These are phyloP conservation scores for Nakazawaea ernobii DNA, from an alignment of 805 yeast genomes.

Conservation along the genomic window DNA sequence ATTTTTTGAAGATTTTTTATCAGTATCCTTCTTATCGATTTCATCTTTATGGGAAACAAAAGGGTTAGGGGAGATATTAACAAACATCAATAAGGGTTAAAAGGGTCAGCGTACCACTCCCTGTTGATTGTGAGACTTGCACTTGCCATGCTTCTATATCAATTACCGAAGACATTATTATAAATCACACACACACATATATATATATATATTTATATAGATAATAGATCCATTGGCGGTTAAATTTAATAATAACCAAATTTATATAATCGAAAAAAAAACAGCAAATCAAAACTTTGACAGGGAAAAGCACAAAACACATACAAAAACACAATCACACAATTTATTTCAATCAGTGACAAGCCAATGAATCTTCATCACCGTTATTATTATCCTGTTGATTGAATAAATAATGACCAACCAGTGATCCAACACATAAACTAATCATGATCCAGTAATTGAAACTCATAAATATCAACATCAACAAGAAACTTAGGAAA, in stretches of 20 bases:
- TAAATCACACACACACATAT: background rate
- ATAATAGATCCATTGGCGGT: background rate
- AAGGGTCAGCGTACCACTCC: background rate
- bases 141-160: conserved; percentile 6
- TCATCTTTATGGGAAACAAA: background rate
- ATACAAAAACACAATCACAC: too few species aligned
- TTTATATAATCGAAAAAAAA: too few species aligned
- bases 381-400: background rate
- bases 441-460: conserved; percentile 42
- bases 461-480: conserved; percentile 44
- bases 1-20: background rate
- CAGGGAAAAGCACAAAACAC: too few species aligned
- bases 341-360: background rate
- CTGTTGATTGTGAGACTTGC: background rate
- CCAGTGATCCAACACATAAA: conserved; percentile 34
- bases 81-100: background rate
- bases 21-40: background rate
- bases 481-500: conserved; percentile 38
- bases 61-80: background rate
- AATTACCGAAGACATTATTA: background rate
- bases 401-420: conserved; percentile 28
- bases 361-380: conserved; percentile 1
- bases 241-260: too few species aligned
- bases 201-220: background rate
- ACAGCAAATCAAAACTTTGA: too few species aligned